Percentiles rank a stretch among this genome's conserved stretches.
Conservation (phyloP, 768 basidiomycete species). For the Lentinula sp. region DNA sequence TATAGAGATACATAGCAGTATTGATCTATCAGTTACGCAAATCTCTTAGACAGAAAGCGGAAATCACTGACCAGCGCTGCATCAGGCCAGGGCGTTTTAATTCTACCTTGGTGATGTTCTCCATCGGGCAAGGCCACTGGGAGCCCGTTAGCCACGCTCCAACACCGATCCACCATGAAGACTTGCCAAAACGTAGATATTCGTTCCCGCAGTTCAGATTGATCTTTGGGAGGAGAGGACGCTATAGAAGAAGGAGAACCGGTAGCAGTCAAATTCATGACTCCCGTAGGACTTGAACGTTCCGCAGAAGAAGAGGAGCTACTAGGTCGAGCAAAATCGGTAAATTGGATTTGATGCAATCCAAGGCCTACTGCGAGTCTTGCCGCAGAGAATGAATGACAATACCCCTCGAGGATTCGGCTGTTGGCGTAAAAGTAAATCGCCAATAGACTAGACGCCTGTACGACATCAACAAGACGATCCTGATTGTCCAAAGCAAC, state of each 20-base stretch:
- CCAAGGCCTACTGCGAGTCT: slow-evolving; percentile 59
- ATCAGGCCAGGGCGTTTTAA: slow-evolving; percentile 49
- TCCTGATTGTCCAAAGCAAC: slow-evolving; percentile 49
- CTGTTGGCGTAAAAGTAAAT: slow-evolving; percentile 55
- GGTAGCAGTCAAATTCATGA: neutral
- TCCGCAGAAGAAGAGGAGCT: neutral
- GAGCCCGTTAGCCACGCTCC: slow-evolving; percentile 50
- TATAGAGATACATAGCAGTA: slow-evolving; percentile 7
- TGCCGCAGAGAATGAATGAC: slow-evolving; percentile 53
- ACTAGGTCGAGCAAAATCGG: slow-evolving; percentile 5
- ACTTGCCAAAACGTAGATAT: slow-evolving; percentile 57
- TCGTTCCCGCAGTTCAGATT: slow-evolving; percentile 38
- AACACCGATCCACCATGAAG: slow-evolving; percentile 55
- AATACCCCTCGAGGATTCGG: slow-evolving; percentile 52
- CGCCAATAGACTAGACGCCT: slow-evolving; percentile 54
- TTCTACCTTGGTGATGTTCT: slow-evolving; percentile 37
- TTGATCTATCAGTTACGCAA: neutral
- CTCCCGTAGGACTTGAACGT: neutral
- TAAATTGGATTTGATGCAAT: slow-evolving; percentile 44
- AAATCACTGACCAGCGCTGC: slow-evolving; percentile 14
- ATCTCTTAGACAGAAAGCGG: neutral
- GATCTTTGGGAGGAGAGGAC: slow-evolving; percentile 29
- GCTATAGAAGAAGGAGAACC: slow-evolving; percentile 16
- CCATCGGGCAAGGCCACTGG: slow-evolving; percentile 49
- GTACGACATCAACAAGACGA: slow-evolving; percentile 51